Base-by-base conservation (phyloP, 2,329 filamentous ascomycete genomes). In the Trichoderma breve region DNA sequence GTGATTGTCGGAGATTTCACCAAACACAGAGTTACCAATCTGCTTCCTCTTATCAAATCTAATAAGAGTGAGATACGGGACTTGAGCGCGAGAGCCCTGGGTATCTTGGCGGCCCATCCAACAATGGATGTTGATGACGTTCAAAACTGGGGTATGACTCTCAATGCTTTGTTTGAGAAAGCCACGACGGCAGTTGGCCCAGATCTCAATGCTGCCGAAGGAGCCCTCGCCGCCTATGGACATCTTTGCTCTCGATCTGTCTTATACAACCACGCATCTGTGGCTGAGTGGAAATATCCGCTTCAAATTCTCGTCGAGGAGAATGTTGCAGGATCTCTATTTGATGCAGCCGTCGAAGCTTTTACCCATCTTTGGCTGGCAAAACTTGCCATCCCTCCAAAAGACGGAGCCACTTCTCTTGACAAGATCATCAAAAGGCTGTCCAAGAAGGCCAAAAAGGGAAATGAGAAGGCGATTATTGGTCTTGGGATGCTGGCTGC, bases 391-490 rank as follows among this genome's bases (percentile, higher is more conserved):
- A 51, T 83, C n/a, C 79, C 81, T 75, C 73, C 74, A 32, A 71
- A 36, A 34, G 76, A 81, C 2, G 80, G 79, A 1, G 73, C 76
- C 6, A 75, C 78, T 5, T 75, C 79, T 32, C 76, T 82, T 4
- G 80, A 79, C 32, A 80, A 85, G 1, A 83, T 94, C 15, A 84
- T 91, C 28, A 86, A 91, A 21, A 87, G 89, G 7, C 83, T 98
- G 0, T 85, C 88, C 6, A 84, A 86, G 1, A 88, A 91, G 73
- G 91, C 93, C 11, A 96, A 94, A 78, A 90, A 92, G 71, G 92
- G 94, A 9, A 93, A 93, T 71, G 95, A 97, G 77, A 90, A 88
- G 71, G 92, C 95, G 0, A 95, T 98, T 64, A 81, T 88, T n/a
- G 90, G 93, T 3, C 84, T 98, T 6, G 96, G 96, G 0, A 88